phyloP scores from a whole-genome alignment of 345 rosid genomes.

The Eucalyptus pauciflora region DNA sequence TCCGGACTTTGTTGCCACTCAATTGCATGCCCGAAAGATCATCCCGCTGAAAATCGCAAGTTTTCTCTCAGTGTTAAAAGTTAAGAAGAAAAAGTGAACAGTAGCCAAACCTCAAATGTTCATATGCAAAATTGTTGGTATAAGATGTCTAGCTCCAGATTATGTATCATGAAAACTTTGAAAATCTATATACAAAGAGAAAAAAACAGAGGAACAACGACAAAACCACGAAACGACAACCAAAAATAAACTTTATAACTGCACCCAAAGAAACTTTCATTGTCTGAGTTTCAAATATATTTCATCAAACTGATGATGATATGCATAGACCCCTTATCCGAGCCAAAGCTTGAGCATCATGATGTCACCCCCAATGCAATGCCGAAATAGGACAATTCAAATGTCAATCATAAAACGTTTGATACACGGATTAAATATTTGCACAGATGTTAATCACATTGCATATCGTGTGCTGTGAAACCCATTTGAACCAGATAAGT shows the following conservation, averaged over 20 bases:
- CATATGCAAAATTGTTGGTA: neutral
- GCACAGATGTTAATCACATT: neutral
- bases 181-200: neutral
- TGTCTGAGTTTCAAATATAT: neutral
- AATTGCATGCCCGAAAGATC: conserved; percentile 85
- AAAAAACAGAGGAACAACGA: neutral
- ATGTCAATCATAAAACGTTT: neutral
- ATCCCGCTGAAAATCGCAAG: conserved; percentile 40
- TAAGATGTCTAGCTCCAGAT: neutral
- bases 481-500: neutral
- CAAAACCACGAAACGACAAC: neutral
- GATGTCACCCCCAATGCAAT: neutral
- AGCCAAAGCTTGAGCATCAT: neutral
- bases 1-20: conserved; percentile 90
- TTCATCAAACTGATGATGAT: neutral
- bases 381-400: neutral
- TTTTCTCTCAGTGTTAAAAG: neutral
- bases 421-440: neutral
- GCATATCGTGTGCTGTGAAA: neutral
- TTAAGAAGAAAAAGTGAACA: neutral
- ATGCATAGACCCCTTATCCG: neutral
- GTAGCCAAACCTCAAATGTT: neutral
- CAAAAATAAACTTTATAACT: neutral
- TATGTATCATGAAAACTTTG: neutral
- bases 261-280: neutral